Evolutionary conservation across 2,329 filamentous ascomycete species (phyloP).

Genomic region (Alternaria burnsii): DNA sequence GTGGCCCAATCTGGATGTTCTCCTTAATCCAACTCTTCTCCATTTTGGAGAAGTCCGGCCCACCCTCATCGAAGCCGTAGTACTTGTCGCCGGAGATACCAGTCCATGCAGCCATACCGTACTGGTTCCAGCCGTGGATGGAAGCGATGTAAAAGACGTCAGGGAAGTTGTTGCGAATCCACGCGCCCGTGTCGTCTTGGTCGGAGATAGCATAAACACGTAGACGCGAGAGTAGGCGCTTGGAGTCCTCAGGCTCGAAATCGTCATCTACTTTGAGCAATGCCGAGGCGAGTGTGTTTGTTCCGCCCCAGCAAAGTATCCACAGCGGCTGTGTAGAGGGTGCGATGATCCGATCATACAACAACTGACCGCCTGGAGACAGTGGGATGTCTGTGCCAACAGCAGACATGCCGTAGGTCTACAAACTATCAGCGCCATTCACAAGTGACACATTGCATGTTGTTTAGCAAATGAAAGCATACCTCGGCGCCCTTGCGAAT

Average conservation of each 20-base stretch:
- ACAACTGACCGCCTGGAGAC: slow-evolving; percentile 56
- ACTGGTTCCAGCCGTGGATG: slow-evolving; percentile 65
- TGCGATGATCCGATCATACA: slow-evolving; percentile 54
- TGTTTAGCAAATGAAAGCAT: not conserved
- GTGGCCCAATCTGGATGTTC: slow-evolving; percentile 62
- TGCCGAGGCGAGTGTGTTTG: slow-evolving; percentile 62
- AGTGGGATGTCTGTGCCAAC: slow-evolving; percentile 44
- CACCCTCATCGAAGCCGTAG: slow-evolving; percentile 59
- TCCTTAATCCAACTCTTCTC: slow-evolving; percentile 62
- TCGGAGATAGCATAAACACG: slow-evolving; percentile 62
- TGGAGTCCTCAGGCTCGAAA: slow-evolving; percentile 43
- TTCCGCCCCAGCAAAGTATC: slow-evolving; percentile 64
- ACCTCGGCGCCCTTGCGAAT: slow-evolving; percentile 47
- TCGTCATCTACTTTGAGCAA: slow-evolving; percentile 53
- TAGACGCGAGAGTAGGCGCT: slow-evolving; percentile 43
- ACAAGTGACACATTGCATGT: not conserved
- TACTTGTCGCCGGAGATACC: slow-evolving; percentile 63
- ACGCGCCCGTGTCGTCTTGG: slow-evolving; percentile 65
- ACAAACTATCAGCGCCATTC: slow-evolving; percentile 1
- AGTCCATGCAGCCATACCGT: slow-evolving; percentile 63
- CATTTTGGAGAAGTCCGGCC: slow-evolving; percentile 59
- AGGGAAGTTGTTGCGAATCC: slow-evolving; percentile 64
- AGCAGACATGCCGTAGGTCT: slow-evolving; percentile 53
- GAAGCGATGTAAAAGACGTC: slow-evolving; percentile 65
- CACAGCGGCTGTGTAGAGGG: slow-evolving; percentile 58